Evolutionary conservation across 768 basidiomycete genomes (phyloP).

Genomic region (Pleurotus ostreatus): DNA sequence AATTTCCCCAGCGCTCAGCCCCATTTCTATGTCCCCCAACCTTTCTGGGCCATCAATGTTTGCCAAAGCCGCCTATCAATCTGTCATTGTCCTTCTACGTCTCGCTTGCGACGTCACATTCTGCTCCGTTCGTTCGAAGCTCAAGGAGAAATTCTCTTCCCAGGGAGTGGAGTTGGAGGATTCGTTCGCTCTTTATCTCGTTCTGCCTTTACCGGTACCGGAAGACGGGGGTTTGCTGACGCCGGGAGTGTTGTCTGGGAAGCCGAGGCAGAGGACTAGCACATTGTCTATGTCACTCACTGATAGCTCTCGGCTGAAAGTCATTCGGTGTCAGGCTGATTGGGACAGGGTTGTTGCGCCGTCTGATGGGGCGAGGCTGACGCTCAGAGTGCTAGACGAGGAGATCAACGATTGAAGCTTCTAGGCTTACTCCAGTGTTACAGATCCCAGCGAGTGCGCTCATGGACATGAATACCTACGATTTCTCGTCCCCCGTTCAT

Average conservation of each 20-base stretch:
- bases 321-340: slow-evolving; percentile 51
- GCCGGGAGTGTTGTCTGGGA: slow-evolving; percentile 11
- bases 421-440: no score
- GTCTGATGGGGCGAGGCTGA: slow-evolving; percentile 47
- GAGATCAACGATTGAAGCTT: background rate
- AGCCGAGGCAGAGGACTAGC: slow-evolving; percentile 24
- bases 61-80: slow-evolving; percentile 64
- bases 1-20: slow-evolving; percentile 16
- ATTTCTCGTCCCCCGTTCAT: no score
- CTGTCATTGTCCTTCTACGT: slow-evolving; percentile 61
- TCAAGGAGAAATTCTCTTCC: slow-evolving; percentile 65
- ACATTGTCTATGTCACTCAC: slow-evolving; percentile 16
- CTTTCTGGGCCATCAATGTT: slow-evolving; percentile 28
- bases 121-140: slow-evolving; percentile 47
- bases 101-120: slow-evolving; percentile 43
- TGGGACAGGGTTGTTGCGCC: slow-evolving; percentile 50
- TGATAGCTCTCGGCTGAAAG: slow-evolving; percentile 31
- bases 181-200: slow-evolving; percentile 53
- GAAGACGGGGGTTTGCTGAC: background rate
- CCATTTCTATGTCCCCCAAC: slow-evolving; percentile 21
- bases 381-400: slow-evolving; percentile 49
- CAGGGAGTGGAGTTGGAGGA: slow-evolving; percentile 46
- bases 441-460: no score
- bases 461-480: no score
- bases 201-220: slow-evolving; percentile 29